phyloP scores from a whole-genome alignment of 106 monocot genomes.

The Dioscorea alata region DNA sequence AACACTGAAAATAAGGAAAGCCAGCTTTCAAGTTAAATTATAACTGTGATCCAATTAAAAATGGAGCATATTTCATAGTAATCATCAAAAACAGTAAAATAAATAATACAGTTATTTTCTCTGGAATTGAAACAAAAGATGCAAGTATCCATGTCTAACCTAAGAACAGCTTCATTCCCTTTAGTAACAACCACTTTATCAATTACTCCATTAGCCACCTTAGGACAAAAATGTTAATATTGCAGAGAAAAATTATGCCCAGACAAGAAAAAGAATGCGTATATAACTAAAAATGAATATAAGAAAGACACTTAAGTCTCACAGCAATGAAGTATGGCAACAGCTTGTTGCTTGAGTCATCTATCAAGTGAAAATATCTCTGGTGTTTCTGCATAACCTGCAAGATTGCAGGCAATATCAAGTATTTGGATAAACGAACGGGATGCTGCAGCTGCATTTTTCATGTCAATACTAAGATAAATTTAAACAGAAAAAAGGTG shows the following conservation, averaged over 20 bases:
- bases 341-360: constrained; percentile 47
- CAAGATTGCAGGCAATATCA: constrained; percentile 2
- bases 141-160: constrained; percentile 26
- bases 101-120: not conserved
- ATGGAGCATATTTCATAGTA: too few relatives aligned
- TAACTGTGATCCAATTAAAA: too few relatives aligned
- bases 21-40: too few relatives aligned
- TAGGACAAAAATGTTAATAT: constrained; percentile 1
- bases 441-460: not conserved
- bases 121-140: not conserved
- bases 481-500: too few relatives aligned
- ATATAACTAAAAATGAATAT: not conserved
- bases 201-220: constrained; percentile 89
- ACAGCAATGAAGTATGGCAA: constrained; percentile 85
- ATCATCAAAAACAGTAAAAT: not conserved
- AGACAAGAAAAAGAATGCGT: not conserved
- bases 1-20: too few relatives aligned
- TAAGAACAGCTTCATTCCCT: constrained; percentile 97
- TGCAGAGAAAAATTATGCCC: not conserved
- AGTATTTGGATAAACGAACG: not conserved
- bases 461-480: too few relatives aligned
- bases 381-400: constrained; percentile 99
- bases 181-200: constrained; percentile 62
- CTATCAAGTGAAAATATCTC: constrained; percentile 74
- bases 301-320: constrained; percentile 14